Conservation (phyloP, 2,329 filamentous ascomycete species). For the Aphanocladium album region DNA sequence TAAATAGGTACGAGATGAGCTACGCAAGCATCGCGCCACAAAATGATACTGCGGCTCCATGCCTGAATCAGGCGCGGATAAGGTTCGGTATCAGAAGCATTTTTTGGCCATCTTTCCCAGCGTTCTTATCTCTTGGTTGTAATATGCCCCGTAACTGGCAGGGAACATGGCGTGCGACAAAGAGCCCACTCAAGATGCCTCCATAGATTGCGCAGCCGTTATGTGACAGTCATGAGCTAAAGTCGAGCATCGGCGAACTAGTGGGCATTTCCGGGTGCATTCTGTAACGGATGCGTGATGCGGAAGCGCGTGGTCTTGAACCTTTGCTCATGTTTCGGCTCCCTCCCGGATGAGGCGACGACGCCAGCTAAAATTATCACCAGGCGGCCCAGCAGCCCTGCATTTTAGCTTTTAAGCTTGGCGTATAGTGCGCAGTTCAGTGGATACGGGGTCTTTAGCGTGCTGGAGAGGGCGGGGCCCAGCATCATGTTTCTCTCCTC, state of each 20-base stretch:
- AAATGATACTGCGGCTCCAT: neutral
- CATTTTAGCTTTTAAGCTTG: constrained; percentile 11
- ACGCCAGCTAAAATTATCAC: neutral
- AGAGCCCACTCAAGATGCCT: neutral
- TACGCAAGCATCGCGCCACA: neutral
- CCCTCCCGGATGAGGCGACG: neutral
- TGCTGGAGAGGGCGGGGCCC: neutral
- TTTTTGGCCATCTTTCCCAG: neutral
- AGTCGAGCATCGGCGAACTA: neutral
- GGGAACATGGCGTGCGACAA: neutral
- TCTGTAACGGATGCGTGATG: neutral
- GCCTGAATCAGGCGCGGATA: neutral
- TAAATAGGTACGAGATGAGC: too few relatives aligned
- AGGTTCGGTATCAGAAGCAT: neutral
- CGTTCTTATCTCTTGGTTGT: neutral
- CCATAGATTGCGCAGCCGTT: neutral
- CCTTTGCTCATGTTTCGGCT: neutral
- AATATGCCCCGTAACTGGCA: neutral
- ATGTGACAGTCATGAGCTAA: neutral
- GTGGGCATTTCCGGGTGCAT: too few relatives aligned
- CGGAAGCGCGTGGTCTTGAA: neutral
- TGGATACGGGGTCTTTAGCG: neutral
- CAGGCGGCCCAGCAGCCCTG: neutral
- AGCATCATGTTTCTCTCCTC: neutral
- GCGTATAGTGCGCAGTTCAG: neutral